Percentiles rank a stretch among this genome's conserved stretches.
Conservation (phyloP, 2,329 filamentous ascomycete species). For the Ceratocystis harringtonii region DNA sequence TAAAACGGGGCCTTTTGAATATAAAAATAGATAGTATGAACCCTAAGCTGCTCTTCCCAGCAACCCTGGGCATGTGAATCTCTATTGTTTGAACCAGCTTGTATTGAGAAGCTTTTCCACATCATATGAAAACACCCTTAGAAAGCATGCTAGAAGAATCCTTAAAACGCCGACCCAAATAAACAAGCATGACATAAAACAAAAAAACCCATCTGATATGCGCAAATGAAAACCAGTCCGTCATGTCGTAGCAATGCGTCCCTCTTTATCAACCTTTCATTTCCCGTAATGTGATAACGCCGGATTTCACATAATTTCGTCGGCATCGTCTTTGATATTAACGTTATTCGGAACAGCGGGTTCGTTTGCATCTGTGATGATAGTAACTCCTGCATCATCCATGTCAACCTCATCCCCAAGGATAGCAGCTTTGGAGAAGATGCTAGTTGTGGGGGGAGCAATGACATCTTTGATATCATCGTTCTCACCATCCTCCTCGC, state of each 20-base stretch:
- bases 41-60: background rate
- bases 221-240: background rate
- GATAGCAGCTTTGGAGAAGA: background rate
- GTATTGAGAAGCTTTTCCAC: background rate
- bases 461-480: background rate
- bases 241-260: conserved; percentile 4
- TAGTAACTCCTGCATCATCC: background rate
- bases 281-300: background rate
- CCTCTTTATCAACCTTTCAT: background rate
- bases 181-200: conserved; percentile 6
- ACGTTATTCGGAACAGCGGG: background rate
- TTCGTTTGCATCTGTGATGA: conserved; percentile 8
- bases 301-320: conserved; percentile 12
- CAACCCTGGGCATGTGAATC: background rate
- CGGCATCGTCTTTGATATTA: background rate
- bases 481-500: conserved; percentile 17
- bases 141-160: conserved; percentile 5
- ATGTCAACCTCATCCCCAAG: conserved; percentile 4
- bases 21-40: background rate
- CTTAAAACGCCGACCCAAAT: conserved; percentile 8
- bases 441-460: background rate
- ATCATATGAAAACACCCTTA: background rate
- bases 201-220: background rate
- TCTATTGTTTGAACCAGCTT: background rate
- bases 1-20: background rate